phyloP scores from a whole-genome alignment of 2,329 filamentous ascomycete species.

The Didymella glomerata region DNA sequence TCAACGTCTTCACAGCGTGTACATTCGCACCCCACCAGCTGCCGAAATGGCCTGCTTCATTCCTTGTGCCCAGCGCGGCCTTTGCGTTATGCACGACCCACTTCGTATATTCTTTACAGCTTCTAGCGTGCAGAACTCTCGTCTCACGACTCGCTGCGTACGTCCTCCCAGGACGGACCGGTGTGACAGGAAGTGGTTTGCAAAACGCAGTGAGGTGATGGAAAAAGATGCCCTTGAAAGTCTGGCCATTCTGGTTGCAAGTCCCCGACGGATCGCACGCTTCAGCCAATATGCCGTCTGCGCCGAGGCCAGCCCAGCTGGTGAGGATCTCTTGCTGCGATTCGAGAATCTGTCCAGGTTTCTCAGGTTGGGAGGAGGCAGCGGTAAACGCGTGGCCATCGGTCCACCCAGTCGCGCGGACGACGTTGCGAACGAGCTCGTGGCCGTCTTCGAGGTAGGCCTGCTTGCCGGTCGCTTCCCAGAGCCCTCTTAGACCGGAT shows the following conservation, averaged over 20 bases:
- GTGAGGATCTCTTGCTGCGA: slow-evolving; percentile 3
- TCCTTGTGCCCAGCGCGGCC: slow-evolving; percentile 75
- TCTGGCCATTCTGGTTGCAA: slow-evolving; percentile 85
- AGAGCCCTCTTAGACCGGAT: slow-evolving; percentile 81
- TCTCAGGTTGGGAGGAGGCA: slow-evolving; percentile 6
- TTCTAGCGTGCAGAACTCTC: slow-evolving; percentile 60
- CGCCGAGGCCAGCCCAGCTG: slow-evolving; percentile 77
- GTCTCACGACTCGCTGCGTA: slow-evolving; percentile 45
- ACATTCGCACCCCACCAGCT: slow-evolving; percentile 78
- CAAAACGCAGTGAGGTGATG: slow-evolving; percentile 87
- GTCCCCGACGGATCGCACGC: slow-evolving; percentile 75
- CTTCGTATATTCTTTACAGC: slow-evolving; percentile 70
- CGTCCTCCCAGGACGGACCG: slow-evolving; percentile 58
- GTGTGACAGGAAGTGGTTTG: slow-evolving; percentile 62
- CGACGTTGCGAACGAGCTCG: slow-evolving; percentile 74
- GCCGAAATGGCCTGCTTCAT: slow-evolving; percentile 76
- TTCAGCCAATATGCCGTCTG: slow-evolving; percentile 83
- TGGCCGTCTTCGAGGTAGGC: slow-evolving; percentile 82
- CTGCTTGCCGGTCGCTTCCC: slow-evolving; percentile 76
- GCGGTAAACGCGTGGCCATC: slow-evolving; percentile 36
- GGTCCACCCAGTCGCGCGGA: slow-evolving; percentile 78
- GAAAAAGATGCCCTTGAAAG: slow-evolving; percentile 96
- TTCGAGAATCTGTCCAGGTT: slow-evolving; percentile 16
- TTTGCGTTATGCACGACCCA: slow-evolving; percentile 84
- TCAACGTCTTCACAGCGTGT: background rate